Evolutionary conservation across 2,329 filamentous ascomycete species (phyloP).

Genomic region (Aspergillus arachidicola): DNA sequence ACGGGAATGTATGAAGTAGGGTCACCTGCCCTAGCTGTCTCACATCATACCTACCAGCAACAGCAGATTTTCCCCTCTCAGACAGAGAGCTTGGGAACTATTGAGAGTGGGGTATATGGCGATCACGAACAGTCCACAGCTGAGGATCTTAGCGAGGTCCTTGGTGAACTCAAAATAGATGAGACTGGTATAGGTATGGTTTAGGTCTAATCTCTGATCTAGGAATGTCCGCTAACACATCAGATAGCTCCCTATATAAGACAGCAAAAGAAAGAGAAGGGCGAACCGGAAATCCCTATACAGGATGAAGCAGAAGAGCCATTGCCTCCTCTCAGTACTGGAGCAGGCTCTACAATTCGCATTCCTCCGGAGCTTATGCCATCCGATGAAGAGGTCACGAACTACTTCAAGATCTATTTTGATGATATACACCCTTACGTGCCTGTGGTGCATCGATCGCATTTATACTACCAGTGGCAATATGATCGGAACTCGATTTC

Average conservation of each 20-base stretch:
- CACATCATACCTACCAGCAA: constrained; percentile 33
- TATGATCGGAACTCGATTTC: constrained; percentile 81
- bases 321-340: constrained; percentile 68
- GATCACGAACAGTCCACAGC: constrained; percentile 67
- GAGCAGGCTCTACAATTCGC: constrained; percentile 75
- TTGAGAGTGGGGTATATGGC: constrained; percentile 55
- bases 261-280: constrained; percentile 55
- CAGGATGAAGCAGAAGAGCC: constrained; percentile 72
- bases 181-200: constrained; percentile 78
- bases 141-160: constrained; percentile 73
- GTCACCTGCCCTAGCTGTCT: constrained; percentile 34
- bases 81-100: constrained; percentile 28
- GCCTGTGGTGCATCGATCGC: constrained; percentile 78
- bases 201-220: background rate
- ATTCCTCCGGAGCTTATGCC: constrained; percentile 96
- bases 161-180: constrained; percentile 85
- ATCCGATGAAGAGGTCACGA: constrained; percentile 74
- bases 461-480: constrained; percentile 90
- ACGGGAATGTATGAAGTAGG: constrained; percentile 34
- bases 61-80: constrained; percentile 30
- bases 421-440: constrained; percentile 88
- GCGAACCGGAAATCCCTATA: constrained; percentile 57
- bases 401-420: constrained; percentile 92
- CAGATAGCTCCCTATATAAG: constrained; percentile 78
- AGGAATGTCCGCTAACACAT: constrained; percentile 9